Evolutionary conservation across 139 green algal genomes (phyloP).

Genomic region (Chlorella ohadii): DNA sequence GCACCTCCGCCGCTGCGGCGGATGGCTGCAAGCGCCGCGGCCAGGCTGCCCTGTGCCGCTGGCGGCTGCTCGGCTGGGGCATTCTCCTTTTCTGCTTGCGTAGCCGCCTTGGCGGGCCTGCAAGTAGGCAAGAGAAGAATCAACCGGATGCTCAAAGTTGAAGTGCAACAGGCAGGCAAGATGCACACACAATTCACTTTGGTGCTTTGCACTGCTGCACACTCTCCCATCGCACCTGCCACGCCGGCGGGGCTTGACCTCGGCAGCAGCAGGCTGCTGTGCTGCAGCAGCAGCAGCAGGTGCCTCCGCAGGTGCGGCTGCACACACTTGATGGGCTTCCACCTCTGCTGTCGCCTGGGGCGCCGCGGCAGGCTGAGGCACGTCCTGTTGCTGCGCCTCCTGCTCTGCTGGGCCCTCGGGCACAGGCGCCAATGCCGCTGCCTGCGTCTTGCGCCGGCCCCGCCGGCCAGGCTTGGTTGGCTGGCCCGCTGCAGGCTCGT

Average conservation of each 20-base stretch:
- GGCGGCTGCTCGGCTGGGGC: neutral
- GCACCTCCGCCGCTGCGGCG: no score
- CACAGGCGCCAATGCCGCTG: neutral
- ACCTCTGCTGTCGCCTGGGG: neutral
- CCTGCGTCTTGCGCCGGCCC: slow-evolving; percentile 2
- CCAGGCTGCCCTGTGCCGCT: neutral
- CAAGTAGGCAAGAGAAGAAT: no score
- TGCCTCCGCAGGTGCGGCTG: neutral
- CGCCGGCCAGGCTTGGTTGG: neutral
- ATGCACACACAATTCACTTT: no score
- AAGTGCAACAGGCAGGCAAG: no score
- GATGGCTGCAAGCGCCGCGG: neutral
- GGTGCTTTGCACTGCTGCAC: no score
- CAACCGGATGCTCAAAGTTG: no score
- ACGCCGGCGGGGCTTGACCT: neutral
- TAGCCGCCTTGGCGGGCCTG: neutral
- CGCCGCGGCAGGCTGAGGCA: neutral
- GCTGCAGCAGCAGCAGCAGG: neutral
- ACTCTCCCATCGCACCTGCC: neutral
- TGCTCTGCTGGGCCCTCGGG: neutral
- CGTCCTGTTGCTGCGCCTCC: neutral
- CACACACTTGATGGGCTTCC: neutral
- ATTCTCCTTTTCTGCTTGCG: neutral
- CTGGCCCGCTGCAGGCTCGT: neutral
- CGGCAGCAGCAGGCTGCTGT: neutral